Evolutionary conservation across 129 eudicot species (phyloP).

Genomic region (Silybum marianum): DNA sequence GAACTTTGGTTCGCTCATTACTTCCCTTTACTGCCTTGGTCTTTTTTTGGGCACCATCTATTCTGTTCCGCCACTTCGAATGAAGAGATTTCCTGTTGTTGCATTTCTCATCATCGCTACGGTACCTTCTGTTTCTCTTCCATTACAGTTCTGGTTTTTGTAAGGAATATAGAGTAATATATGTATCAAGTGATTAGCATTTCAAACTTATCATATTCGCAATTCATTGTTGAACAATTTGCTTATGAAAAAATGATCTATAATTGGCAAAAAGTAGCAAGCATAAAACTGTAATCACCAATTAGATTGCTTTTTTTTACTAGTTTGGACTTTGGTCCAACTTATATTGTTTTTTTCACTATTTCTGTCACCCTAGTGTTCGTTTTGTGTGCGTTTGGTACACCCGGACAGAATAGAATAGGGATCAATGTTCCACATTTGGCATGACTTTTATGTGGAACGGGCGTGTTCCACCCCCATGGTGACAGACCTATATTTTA

Average conservation of each 20-base stretch:
- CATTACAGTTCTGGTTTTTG: not conserved
- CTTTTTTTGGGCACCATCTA: conserved; percentile 95
- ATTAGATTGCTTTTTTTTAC: not conserved
- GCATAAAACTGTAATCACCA: no score
- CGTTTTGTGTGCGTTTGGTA: not conserved
- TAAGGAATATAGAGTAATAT: not conserved
- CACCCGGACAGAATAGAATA: no score
- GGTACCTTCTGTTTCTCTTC: conserved; percentile 44
- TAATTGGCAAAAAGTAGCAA: not conserved
- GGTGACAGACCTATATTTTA: no score
- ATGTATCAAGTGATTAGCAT: not conserved
- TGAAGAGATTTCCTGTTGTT: conserved; percentile 94
- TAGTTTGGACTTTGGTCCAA: not conserved
- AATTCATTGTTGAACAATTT: conserved; percentile 1
- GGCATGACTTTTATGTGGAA: not conserved
- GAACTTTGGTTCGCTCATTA: conserved; percentile 89
- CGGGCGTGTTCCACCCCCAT: no score
- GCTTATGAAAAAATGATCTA: not conserved
- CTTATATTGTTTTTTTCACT: not conserved
- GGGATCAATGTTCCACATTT: no score
- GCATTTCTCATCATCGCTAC: conserved; percentile 98
- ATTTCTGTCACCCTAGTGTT: not conserved
- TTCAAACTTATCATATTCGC: not conserved
- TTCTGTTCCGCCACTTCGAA: conserved; percentile 95
- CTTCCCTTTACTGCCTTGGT: conserved; percentile 83